Base-by-base conservation (phyloP, 371 early-diverging fungal genomes). In the Batkoa obscura region DNA sequence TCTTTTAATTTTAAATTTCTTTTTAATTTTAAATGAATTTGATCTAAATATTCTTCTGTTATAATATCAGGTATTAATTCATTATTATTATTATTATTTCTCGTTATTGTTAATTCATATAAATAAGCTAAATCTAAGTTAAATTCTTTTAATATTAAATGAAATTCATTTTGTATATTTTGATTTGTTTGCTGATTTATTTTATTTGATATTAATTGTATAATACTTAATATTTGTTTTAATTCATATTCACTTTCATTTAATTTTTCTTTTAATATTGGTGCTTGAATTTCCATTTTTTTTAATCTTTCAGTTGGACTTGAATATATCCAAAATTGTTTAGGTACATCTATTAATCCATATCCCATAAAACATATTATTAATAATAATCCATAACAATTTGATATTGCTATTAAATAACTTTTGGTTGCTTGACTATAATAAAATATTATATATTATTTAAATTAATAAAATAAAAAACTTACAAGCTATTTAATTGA, bases 361-460 rank as follows among this genome's bases (percentile, higher is more conserved):
- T 86, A 84, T 1, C 90, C 87, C 78, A 92, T 78, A 64, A 89
- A 79, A 1, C 80, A 63, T 52, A 86, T 81, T 10, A 81, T 76
- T 23, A 88, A 72, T 10, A 87, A 67, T 30, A 92, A 70, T 43
- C 91, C 92, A 82, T 86, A 90, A 51, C 84, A 86, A 62, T 90
- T 90, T 4, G 88, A 83, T 48, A 80, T 79, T 0, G 90, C 89
- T 81, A 90, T 90, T 12, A 85, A 73, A 55, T 83, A 76, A 9
- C 76, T 78, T 50, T 78, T 70, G 32, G 90, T 33, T 6, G 35
- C 38, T 5, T 53, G 9, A 2, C 53, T 53, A 38, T 4, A 33
- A 33, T 8, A 50, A 50, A 3, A 3, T 17, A 50, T n/a, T n/a
- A n/a, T n/a, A 9, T 5, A 35, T 50, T 30, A 50, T 32, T 6